Percentiles rank a stretch among this genome's conserved stretches.
These are phyloP conservation scores for Myxozyma udenii DNA, from an alignment of 805 yeast genomes.

Conservation along the genomic window DNA sequence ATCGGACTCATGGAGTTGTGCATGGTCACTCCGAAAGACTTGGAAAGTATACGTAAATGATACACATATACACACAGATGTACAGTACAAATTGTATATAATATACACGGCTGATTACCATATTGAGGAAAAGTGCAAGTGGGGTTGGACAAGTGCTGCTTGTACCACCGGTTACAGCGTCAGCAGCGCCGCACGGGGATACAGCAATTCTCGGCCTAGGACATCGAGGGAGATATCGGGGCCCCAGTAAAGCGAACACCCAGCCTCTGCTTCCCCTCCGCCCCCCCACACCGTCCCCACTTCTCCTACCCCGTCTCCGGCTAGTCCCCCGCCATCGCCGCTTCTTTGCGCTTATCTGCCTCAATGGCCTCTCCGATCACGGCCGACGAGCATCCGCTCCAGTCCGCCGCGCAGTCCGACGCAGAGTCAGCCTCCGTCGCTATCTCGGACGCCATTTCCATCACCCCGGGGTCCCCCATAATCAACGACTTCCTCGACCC, in stretches of 20 bases:
- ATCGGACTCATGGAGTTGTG: neutral
- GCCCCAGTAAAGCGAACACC: too few relatives aligned
- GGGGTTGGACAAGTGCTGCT: too few relatives aligned
- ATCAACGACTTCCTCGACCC: slow-evolving; percentile 19
- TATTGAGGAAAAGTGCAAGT: too few relatives aligned
- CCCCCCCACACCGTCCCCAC: neutral
- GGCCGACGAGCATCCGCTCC: slow-evolving; percentile 20
- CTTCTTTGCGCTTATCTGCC: neutral
- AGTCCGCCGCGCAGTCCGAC: neutral
- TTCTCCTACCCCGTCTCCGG: neutral
- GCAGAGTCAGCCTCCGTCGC: slow-evolving; percentile 9
- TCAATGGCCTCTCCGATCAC: slow-evolving; percentile 7
- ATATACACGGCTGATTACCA: neutral
- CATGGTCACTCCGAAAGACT: neutral
- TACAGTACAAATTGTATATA: neutral
- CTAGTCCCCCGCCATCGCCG: neutral
- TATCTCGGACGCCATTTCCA: slow-evolving; percentile 8
- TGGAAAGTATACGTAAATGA: neutral
- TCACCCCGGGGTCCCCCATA: slow-evolving; percentile 24
- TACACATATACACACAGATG: neutral
- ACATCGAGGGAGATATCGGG: neutral
- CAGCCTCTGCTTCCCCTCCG: neutral
- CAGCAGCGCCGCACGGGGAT: too few relatives aligned
- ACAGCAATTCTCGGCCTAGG: neutral
- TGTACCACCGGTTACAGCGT: too few relatives aligned